Evolutionary conservation across 1,284 basidiomycete species (phyloP), one percentile per base, ranked within the genome.

Genomic region (Leccinum insolens): DNA sequence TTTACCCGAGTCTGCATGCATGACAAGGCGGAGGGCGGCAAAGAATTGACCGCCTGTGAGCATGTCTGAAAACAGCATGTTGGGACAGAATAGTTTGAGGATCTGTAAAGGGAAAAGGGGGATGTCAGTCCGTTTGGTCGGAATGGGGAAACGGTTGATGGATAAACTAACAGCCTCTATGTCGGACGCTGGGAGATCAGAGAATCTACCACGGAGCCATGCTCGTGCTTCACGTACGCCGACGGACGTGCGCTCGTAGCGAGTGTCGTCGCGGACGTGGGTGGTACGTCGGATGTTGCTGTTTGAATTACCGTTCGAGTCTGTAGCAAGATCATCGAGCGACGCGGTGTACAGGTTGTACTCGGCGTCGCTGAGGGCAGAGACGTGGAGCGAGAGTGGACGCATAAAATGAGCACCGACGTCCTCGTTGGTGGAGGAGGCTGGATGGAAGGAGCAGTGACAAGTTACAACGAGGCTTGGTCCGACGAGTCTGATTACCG

Each of bases 11-110:
- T 86, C 82, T n/a, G 83, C 85, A 71, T 93, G 91, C 20, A 86
- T 76, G 1, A 90, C 83, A 4, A 93, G 84, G 44, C 92, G 80
- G 31, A 91, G 78, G 0, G 85, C 88, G 12, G 90, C 91, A 73
- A 93, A 93, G 75, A 93, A 91, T 72, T 93, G 89, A n/a, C 88
- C 88, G 2, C 87, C 88, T 12, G 83, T 82, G 55, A 93, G 79
- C 3, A 79, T 78, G 70, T 90, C 88, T 14, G 82, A 79, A 14
- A 81, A 82, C 0, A 79, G 81, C 59, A 89, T 77, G 65, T 78
- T 81, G 5, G 89, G 86, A 62, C 82, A 82, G 74, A 93, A 92
- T 2, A 89, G 77, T 61, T 82, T 85, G 65, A 93, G 80, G 69
- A 92, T 88, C 90, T 92, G 71, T 7, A n/a, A 65, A 63, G 55